Conservation (phyloP, 2,329 filamentous ascomycete genomes). For the Penicillium sp. region DNA sequence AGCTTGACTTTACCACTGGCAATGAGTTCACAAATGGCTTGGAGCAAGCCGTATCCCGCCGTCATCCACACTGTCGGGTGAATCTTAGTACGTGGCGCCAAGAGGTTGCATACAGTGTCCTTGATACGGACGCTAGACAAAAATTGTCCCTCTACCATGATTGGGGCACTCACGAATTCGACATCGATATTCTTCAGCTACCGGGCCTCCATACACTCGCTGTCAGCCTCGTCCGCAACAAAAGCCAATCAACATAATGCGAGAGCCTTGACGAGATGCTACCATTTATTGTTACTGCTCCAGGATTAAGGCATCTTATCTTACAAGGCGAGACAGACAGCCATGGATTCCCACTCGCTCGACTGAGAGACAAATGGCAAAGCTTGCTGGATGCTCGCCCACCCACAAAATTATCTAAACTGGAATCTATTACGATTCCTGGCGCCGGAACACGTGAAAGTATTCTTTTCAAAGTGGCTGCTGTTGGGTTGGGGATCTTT, state of each 20-base stretch:
- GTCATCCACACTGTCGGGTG: neutral
- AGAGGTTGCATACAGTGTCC: neutral
- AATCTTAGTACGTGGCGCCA: neutral
- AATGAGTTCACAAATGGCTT: neutral
- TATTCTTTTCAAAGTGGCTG: neutral
- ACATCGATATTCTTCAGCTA: neutral
- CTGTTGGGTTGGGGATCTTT: neutral
- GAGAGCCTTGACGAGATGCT: neutral
- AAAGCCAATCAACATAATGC: too few relatives aligned
- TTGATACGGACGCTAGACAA: neutral
- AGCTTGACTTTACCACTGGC: neutral
- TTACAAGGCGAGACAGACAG: neutral
- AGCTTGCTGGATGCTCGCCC: neutral
- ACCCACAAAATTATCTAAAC: neutral
- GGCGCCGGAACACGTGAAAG: neutral
- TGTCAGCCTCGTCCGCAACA: neutral
- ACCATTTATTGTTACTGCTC: neutral
- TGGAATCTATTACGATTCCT: neutral
- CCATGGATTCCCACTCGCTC: neutral
- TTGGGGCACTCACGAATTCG: neutral
- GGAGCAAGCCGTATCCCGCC: neutral
- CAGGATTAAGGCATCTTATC: neutral
- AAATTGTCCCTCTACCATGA: too few relatives aligned
- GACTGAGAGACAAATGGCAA: neutral
- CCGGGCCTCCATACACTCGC: neutral